Conservation (phyloP, 768 basidiomycete genomes). For the Amanita molliuscula region DNA sequence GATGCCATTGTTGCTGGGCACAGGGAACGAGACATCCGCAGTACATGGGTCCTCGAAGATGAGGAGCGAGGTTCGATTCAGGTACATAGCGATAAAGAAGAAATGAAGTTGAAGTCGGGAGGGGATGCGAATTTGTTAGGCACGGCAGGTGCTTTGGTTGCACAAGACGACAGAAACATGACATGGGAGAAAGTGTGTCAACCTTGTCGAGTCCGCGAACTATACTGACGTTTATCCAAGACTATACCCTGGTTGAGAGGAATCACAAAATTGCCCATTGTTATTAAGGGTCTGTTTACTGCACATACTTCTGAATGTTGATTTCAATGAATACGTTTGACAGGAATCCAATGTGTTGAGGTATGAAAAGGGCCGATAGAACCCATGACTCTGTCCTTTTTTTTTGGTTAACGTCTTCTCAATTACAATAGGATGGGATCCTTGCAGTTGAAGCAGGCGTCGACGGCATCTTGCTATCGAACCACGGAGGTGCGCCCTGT, state of each 20-base stretch:
- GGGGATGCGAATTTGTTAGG: constrained; percentile 36
- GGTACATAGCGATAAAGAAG: constrained; percentile 22
- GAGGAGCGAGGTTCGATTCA: constrained; percentile 31
- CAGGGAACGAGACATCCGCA: constrained; percentile 63
- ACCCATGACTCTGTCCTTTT: not conserved
- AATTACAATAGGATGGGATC: constrained; percentile 69
- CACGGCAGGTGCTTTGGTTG: constrained; percentile 58
- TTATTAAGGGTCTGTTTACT: constrained; percentile 50
- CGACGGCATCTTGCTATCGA: constrained; percentile 82
- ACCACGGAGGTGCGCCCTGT: constrained; percentile 69
- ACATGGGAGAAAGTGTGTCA: constrained; percentile 56
- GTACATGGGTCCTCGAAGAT: constrained; percentile 48
- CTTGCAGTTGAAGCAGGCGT: constrained; percentile 77
- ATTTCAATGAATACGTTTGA: not conserved
- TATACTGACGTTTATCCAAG: constrained; percentile 18
- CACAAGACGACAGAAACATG: constrained; percentile 65
- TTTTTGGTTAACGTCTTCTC: constrained; percentile 5
- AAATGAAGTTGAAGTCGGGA: constrained; percentile 15
- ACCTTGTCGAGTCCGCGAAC: not conserved
- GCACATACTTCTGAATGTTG: not conserved
- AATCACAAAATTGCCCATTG: constrained; percentile 61
- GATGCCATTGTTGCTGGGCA: constrained; percentile 82
- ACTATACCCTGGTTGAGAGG: constrained; percentile 70
- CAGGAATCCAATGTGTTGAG: constrained; percentile 69
- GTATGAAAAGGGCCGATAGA: constrained; percentile 23